Evolutionary conservation across 257 asterid genomes (phyloP).

Genomic region (Solanum pinnatisectum): DNA sequence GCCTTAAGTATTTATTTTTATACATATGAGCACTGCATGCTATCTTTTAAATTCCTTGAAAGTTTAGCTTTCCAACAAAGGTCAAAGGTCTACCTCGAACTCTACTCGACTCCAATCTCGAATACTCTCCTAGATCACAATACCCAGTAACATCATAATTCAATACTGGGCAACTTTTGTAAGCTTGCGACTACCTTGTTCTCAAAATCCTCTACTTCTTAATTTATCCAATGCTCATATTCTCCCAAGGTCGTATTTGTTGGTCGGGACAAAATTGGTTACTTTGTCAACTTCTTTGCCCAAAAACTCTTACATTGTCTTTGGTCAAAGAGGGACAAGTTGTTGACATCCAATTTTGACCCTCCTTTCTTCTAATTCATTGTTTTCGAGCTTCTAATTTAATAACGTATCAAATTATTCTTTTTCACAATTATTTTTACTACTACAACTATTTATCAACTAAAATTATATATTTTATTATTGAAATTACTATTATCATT

Average conservation of each 20-base stretch:
- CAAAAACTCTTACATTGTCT: too few relatives aligned
- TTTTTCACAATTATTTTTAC: too few relatives aligned
- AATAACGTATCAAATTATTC: neutral
- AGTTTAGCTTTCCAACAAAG: neutral
- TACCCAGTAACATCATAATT: too few relatives aligned
- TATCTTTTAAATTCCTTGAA: neutral
- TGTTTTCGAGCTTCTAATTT: neutral
- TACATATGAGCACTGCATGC: neutral
- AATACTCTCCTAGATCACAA: too few relatives aligned
- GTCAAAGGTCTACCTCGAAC: neutral
- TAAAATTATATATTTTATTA: too few relatives aligned
- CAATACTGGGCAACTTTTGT: neutral
- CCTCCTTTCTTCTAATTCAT: neutral
- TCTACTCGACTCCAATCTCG: neutral
- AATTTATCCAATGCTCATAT: neutral
- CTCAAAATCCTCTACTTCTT: neutral
- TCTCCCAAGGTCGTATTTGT: neutral
- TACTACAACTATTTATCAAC: neutral
- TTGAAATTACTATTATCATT: neutral
- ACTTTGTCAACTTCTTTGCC: neutral
- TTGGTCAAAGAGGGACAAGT: neutral
- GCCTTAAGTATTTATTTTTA: neutral
- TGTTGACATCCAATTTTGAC: neutral
- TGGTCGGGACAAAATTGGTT: neutral
- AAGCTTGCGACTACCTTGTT: neutral